These are phyloP conservation scores for Entonaema liquescens DNA, from an alignment of 495 filamentous ascomycete species.

Conservation along the genomic window DNA sequence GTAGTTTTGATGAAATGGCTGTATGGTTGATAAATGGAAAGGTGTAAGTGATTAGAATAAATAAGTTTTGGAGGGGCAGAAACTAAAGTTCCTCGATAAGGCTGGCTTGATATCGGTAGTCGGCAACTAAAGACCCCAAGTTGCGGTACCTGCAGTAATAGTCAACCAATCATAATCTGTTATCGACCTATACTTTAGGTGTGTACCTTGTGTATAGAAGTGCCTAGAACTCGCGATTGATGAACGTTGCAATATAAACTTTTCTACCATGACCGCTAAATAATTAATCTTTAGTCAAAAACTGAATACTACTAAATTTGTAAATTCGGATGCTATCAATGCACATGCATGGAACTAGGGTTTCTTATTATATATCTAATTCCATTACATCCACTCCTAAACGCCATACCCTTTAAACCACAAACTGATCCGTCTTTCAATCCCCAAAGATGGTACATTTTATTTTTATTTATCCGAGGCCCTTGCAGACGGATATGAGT, in stretches of 20 bases:
- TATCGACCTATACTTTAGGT: neutral
- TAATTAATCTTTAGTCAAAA: neutral
- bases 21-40: constrained; percentile 12
- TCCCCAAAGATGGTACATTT: neutral
- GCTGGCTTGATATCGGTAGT: constrained; percentile 19
- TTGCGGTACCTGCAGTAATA: constrained; percentile 6
- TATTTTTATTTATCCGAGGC: neutral
- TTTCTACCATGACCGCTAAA: neutral
- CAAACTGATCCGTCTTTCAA: neutral
- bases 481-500: constrained; percentile 29
- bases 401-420: constrained; percentile 1
- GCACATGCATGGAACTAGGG: no score
- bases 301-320: neutral
- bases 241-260: neutral
- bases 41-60: constrained; percentile 8
- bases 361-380: neutral
- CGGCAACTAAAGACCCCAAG: constrained; percentile 15
- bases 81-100: constrained; percentile 17
- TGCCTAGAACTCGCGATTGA: no score
- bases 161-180: neutral
- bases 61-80: constrained; percentile 39
- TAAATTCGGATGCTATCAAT: neutral
- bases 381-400: neutral
- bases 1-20: constrained; percentile 35
- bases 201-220: no score